phyloP scores from a whole-genome alignment of 495 filamentous ascomycete species.

The Talaromyces borbonicus region DNA sequence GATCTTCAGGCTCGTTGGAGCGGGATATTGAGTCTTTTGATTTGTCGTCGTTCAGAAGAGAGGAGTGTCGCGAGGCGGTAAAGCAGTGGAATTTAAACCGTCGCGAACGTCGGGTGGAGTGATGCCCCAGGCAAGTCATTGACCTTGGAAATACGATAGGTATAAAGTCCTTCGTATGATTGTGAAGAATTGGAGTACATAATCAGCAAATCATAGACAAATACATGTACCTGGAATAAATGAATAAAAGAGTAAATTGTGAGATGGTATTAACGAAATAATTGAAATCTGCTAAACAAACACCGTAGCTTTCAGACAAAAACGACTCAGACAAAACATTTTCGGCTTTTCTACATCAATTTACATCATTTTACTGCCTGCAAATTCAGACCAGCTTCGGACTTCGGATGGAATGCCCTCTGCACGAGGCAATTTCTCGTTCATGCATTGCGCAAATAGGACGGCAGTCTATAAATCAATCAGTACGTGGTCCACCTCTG shows the following conservation, averaged over 20 bases:
- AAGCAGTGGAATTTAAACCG: neutral
- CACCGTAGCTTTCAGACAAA: neutral
- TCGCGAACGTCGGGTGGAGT: neutral
- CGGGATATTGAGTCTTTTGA: neutral
- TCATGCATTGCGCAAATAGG: constrained; percentile 94
- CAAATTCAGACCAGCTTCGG: constrained; percentile 86
- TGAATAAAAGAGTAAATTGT: too few relatives aligned
- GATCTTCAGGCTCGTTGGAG: too few relatives aligned
- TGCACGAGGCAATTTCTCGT: constrained; percentile 75
- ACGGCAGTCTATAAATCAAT: constrained; percentile 69
- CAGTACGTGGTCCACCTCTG: constrained; percentile 6
- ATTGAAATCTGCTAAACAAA: constrained; percentile 1
- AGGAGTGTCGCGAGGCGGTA: neutral
- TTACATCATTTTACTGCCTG: constrained; percentile 84
- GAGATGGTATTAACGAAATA: too few relatives aligned
- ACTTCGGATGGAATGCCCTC: constrained; percentile 85
- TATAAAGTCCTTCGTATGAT: too few relatives aligned
- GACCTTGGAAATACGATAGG: too few relatives aligned
- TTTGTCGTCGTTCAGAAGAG: neutral
- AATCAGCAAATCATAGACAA: too few relatives aligned
- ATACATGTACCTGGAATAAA: too few relatives aligned
- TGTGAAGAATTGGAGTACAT: too few relatives aligned
- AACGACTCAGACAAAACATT: constrained; percentile 3
- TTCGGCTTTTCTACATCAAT: too few relatives aligned
- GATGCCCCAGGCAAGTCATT: too few relatives aligned